Evolutionary conservation across 148 eudicot species (phyloP), one percentile per base, ranked within the genome.

Genomic region (Diospyros lotus): DNA sequence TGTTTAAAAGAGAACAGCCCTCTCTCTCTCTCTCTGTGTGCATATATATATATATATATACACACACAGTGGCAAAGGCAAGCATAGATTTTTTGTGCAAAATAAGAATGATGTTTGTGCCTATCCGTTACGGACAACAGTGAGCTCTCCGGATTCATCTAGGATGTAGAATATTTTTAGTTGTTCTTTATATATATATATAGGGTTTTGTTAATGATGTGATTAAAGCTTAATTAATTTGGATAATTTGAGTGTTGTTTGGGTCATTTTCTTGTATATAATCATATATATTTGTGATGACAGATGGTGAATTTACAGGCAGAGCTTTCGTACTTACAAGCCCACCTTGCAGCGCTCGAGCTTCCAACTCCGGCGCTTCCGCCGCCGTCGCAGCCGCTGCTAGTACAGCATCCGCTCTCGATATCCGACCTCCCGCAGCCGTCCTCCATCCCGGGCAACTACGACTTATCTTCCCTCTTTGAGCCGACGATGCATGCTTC

Each of bases 231-330:
- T 44, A 18, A 39, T 38, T 44, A 3, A 7, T 66, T 14, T 13
- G 28, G 18, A 38, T 14, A 9, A 5, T 64, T 15, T 40, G 10
- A 52, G 43, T 50, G 17, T 58, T 14, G n/a, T 28, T 28, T 28
- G 28, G 28, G 28, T 28, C 0, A 28, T 28, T 28, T 28, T 28
- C 28, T 28, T 28, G 28, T 28, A 28, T 28, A 28, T 28, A 28
- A 28, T 28, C 28, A 28, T 28, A 28, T 28, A 28, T 28, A 28
- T 28, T 28, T 28, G 28, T 28, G 28, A 28, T 28, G 28, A 9
- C 83, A 94, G 98, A 97, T 94, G 72, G 90, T 90, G 61, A 89
- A 86, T 78, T 77, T 94, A 69, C 98, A 94, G 84, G 80, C 97
- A 6, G 98, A 94, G 73, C 86, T 94, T 45, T 41, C 97, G 13